A percentile compares a stretch with the other conserved stretches of the same genome.
These are phyloP conservation scores for Ophiostoma montium DNA, from an alignment of 2,329 filamentous ascomycete species.

Conservation along the genomic window DNA sequence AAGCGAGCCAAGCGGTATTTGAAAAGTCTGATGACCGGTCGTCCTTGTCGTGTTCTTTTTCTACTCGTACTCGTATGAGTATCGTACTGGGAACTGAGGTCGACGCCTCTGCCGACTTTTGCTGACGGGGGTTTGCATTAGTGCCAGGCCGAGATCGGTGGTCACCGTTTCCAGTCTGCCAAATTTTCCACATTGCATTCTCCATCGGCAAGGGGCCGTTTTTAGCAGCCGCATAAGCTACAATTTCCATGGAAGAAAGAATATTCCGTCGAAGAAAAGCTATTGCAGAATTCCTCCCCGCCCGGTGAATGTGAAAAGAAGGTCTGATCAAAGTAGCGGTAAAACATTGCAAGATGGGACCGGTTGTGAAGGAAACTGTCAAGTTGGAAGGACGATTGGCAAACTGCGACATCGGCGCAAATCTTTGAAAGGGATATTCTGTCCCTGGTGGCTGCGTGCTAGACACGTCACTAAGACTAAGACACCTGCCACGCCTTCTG, in stretches of 20 bases:
- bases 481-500: too few species aligned
- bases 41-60: background rate
- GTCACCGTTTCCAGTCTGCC: background rate
- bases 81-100: background rate
- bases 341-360: too few species aligned
- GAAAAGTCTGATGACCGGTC: background rate
- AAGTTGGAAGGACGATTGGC: too few species aligned
- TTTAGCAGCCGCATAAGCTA: background rate
- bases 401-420: too few species aligned
- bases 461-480: background rate
- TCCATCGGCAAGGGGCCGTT: background rate
- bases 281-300: too few species aligned
- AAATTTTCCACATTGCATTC: background rate
- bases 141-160: constrained; percentile 7
- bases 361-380: too few species aligned
- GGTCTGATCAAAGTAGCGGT: too few species aligned
- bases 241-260: background rate
- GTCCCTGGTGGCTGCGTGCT: background rate
- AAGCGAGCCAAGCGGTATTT: background rate
- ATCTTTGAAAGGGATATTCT: too few species aligned
- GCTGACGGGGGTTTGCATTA: background rate
- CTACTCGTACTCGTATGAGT: background rate
- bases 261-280: too few species aligned
- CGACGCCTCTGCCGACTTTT: background rate
- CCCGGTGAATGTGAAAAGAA: too few species aligned